Base-by-base conservation (phyloP, 371 early-diverging fungal species). In the Rhizopus stolonifer region DNA sequence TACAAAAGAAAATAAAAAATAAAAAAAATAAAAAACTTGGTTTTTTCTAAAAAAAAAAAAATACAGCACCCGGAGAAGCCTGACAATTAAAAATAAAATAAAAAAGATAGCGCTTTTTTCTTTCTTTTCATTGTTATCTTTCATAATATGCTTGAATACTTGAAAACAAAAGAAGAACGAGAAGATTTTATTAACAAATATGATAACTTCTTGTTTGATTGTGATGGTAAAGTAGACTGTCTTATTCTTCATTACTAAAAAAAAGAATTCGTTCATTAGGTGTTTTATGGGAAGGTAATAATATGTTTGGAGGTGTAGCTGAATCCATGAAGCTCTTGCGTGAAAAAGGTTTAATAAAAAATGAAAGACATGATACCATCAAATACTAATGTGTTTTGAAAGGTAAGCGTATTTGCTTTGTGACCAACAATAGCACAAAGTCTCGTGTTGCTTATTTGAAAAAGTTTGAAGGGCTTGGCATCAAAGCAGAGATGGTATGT, bases 381-480 rank as follows among this genome's bases (percentile, higher is more conserved):
- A 29, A 18, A 26, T 21, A 33, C 52, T 14, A 5, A 42, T 46
- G 22, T 15, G 22, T 13, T 45, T 23, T 25, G 44, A 23, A 49
- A 80, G 93, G 91, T 38, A 96, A 98, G 72, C 81, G 82, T 21
- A 58, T 95, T 14, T 76, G 93, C 38, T 97, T 95, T 72, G 95
- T 98, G 8, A 92, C 99, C 33, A 98, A 98, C 84, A 98, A 98
- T 79, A 91, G 91, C 71, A 87, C 94, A 10, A 91, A 90, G 54
- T 93, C 95, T 18, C 86, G 98, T 31, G 60, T 61, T 6, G 71
- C 82, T 39, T 95, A 94, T 60, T 65, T 86, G 19, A 74, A 85
- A 34, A 96, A 96, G 77, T 93, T 98, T 62, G 60, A 73, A 38
- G 76, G 72, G 18, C 72, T 95, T 19, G 90, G 90, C 21, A 83